Base-by-base conservation (phyloP, 352 stramenopile species). In the Globisporangium uncinulatum region DNA sequence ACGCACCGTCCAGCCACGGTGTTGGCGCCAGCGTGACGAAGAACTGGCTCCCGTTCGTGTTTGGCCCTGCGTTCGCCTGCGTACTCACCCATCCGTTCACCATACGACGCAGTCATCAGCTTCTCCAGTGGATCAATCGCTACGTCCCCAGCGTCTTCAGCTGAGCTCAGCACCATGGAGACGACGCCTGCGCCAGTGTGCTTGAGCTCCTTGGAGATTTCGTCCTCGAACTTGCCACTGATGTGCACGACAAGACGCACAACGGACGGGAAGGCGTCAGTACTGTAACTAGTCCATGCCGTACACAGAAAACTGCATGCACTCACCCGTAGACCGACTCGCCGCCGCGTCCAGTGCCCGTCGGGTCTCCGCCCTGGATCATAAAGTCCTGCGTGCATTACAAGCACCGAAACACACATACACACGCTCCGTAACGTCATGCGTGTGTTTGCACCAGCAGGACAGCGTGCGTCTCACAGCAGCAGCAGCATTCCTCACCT, bases 311-410 rank as follows among this genome's bases (percentile, higher is more conserved):
- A n/a, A 2, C n/a, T 20, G 7, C 14, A 5, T 2, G 37, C 24
- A 32, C 51, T 32, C 62, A 94, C 73, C 94, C 94, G 60, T 94
- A 98, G 51, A 97, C 83, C 15, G 85, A 97, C 58, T 98, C 87
- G 42, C 92, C 94, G 48, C 95, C 94, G 31, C 88, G 67, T 4
- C 94, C 94, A 0, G 94, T 98, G 45, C 92, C 94, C 17, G 93
- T 98, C 0, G 94, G 94, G 63, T 98, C 94, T 50, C 95, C 95
- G 11, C 92, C 95, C 61, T 98, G 95, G 56, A 98, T 96, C 92
- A 98, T 98, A 69, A 98, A 98, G 61, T 97, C 87, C 67, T 91
- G 61, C 24, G 24, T 29, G 24, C 24, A 29, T 0, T 59, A 14
- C 20, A 34, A 17, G 14, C 24, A 21, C n/a, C 15, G 44, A 8